Base-by-base conservation (phyloP, 2,329 filamentous ascomycete genomes). In the Penicillium sp. region DNA sequence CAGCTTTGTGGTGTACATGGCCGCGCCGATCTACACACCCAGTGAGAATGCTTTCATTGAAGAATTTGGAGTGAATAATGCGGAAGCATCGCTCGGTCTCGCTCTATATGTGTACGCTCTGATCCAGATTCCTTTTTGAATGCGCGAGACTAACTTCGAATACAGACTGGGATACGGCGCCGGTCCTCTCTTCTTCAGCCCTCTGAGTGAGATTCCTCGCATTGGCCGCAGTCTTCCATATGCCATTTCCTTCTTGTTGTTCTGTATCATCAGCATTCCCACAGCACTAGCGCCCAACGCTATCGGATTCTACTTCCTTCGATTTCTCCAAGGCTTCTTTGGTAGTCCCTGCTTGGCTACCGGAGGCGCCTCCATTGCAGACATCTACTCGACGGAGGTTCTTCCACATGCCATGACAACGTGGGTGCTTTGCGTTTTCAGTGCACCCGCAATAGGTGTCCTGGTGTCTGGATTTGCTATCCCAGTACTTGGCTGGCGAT, bases 201-300 rank as follows among this genome's bases (percentile, higher is more conserved):
- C 87, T 0, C 72, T 90, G 34, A 82, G 78, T 40, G 87, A 90
- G 71, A 83, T 90, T 22, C 86, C 87, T 0, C 69, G 78, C 44
- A 81, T 90, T 43, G 87, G 88, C 2, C 79, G 87, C 6, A 89
- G 85, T 63, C 82, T 83, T 0, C 81, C 87, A 9, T 90, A 90
- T 70, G 81, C 88, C 40, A 70, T 82, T 58, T 86, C 86, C 11
- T 86, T 90, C 74, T 80, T 81, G 46, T 73, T 90, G 16, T 91
- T 89, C 68, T 82, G 87, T 44, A 79, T 90, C 56, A 69, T 90
- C 14, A 83, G 81, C 11, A 79, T 90, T n/a, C 86, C 86, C 0
- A 83, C 85, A 0, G 84, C 86, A 0, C 68, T 90, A 0, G 83
- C 83, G 2, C 71, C 81, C 44, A 86, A 84, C 72, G 87, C 85